phyloP scores from a whole-genome alignment of 164 flowering plant species.

The Magnolia kwangsiensis region DNA sequence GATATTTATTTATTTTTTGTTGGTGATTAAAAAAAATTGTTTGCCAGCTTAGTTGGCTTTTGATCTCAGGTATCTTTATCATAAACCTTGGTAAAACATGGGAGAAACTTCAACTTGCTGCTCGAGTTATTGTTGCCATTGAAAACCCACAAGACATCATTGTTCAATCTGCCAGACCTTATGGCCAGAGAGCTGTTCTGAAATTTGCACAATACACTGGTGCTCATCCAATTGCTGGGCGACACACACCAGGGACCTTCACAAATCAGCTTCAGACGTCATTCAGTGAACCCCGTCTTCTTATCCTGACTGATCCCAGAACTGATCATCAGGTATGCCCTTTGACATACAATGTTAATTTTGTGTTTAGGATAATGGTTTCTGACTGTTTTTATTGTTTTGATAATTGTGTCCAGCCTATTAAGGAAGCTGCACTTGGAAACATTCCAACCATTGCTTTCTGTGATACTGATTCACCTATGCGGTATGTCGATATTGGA shows the following conservation, averaged over 20 bases:
- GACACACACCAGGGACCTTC: constrained; percentile 92
- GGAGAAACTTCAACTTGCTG: constrained; percentile 86
- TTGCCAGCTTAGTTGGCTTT: neutral
- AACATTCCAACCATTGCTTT: constrained; percentile 92
- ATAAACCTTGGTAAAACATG: constrained; percentile 83
- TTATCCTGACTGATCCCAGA: constrained; percentile 81
- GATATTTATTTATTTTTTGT: too few relatives aligned
- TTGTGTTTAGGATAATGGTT: neutral
- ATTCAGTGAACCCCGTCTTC: constrained; percentile 72
- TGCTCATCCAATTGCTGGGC: constrained; percentile 76
- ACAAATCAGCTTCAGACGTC: constrained; percentile 86
- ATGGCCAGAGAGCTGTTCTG: constrained; percentile 85
- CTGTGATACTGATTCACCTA: constrained; percentile 87
- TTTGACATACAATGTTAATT: neutral
- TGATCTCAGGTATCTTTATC: constrained; percentile 58
- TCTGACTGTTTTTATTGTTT: neutral
- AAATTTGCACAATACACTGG: constrained; percentile 84
- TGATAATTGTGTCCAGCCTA: constrained; percentile 48
- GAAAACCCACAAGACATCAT: constrained; percentile 86
- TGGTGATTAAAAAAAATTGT: too few relatives aligned
- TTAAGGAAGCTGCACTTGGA: constrained; percentile 83
- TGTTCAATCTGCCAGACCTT: constrained; percentile 91
- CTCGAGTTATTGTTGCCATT: constrained; percentile 78
- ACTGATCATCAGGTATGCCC: constrained; percentile 45
- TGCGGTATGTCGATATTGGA: constrained; percentile 81